Evolutionary conservation across 2,329 filamentous ascomycete genomes (phyloP), one percentile per base, ranked within the genome.

Genomic region (Venturia nashicola): DNA sequence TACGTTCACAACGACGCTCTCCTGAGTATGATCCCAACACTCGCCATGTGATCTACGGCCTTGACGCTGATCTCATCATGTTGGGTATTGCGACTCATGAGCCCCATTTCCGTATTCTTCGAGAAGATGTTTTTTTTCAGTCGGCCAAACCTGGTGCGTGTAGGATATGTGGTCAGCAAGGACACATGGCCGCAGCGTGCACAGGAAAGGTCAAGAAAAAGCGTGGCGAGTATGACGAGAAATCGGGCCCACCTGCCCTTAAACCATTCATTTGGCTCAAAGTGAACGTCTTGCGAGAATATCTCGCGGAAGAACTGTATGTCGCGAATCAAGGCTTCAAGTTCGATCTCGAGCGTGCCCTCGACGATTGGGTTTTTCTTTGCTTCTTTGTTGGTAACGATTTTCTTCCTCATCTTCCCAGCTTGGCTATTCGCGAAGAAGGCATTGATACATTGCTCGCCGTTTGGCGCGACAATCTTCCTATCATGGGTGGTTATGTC

Each of bases 191-290:
- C 57, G 86, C 87, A 69, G 88, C 91, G 67, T 99, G 94, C 75
- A 86, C 83, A 67, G 92, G 92, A 62, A 83, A 88, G 69, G 82
- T 83, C 57, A 93, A 92, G 74, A 82, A 88, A 70, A 91, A 93
- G 73, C 82, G 84, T 62, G 89, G 86, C 70, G 88, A 94, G 69
- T 87, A 87, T 68, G 90, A 91, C 69, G 90, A 94, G 72, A 95
- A 96, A 73, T 84, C 90, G 67, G 85, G 86, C 67, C 82, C 81
- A 46, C 77, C 81, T 62, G 77, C 85, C 23, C 78, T 90, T 66
- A 97, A 99, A 76, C 95, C 95, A 2, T 97, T 97, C 73, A 97
- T 99, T 69, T 99, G 94, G 94, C 86, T 99, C 39, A 91, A 97
- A 75, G 93, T 99, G 64, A 88, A 90, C 34, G 82, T 97, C 61